Evolutionary conservation across 2,329 filamentous ascomycete species (phyloP).

Genomic region (Lachnellula occidentalis): DNA sequence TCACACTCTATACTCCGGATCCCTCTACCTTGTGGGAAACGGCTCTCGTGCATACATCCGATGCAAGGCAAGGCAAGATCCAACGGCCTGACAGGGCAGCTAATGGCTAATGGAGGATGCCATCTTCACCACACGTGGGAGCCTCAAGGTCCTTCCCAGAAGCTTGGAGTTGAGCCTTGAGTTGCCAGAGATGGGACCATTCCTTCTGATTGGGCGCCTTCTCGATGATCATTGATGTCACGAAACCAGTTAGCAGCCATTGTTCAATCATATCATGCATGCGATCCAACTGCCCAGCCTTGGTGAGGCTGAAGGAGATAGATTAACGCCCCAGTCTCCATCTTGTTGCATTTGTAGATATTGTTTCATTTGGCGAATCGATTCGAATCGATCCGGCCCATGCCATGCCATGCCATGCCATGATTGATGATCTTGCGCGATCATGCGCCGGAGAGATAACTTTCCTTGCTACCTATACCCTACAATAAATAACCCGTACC

Average conservation of each 20-base stretch:
- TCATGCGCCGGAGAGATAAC: not conserved
- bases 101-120: not conserved
- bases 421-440: not conserved
- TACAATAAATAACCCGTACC: no score
- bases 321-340: not conserved
- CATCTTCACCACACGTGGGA: not conserved
- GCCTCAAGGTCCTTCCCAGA: not conserved
- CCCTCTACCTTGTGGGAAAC: not conserved
- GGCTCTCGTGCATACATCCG: not conserved
- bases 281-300: slow-evolving; percentile 5
- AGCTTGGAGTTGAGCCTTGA: not conserved
- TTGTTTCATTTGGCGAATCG: slow-evolving; percentile 17
- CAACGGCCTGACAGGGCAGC: slow-evolving; percentile 5
- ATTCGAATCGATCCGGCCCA: slow-evolving; percentile 15
- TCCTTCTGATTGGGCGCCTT: not conserved
- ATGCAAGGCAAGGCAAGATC: not conserved
- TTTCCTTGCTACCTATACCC: no score
- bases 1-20: no score
- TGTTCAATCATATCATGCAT: not conserved
- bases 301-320: slow-evolving; percentile 14
- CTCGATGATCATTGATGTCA: slow-evolving; percentile 1
- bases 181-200: not conserved
- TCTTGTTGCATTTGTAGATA: not conserved
- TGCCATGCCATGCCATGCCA: slow-evolving; percentile 2
- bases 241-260: slow-evolving; percentile 3